Conservation (phyloP, 768 basidiomycete genomes). For the Russula sp. region DNA sequence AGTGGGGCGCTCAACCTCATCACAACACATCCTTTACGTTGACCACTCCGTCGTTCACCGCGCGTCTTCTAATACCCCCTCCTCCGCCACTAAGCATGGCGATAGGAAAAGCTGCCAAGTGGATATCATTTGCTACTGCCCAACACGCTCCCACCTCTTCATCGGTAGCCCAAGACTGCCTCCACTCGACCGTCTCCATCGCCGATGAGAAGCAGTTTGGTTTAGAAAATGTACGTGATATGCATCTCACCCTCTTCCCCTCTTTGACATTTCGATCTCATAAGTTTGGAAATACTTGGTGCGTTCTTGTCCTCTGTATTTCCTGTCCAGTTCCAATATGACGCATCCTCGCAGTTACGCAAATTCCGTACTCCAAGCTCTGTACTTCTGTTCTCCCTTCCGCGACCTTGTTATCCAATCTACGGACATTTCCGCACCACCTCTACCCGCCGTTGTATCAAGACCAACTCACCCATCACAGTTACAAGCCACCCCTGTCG, state of each 20-base stretch:
- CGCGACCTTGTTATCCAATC: conserved; percentile 81
- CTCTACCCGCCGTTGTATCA: conserved; percentile 30
- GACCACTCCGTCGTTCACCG: not conserved
- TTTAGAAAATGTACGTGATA: conserved; percentile 80
- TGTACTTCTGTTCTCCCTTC: conserved; percentile 94
- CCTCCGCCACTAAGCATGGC: conserved; percentile 15
- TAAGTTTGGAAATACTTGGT: conserved; percentile 98
- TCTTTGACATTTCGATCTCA: conserved; percentile 3
- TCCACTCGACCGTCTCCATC: conserved; percentile 33
- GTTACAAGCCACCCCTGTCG: conserved; percentile 33
- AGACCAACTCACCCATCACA: conserved; percentile 27
- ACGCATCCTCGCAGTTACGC: conserved; percentile 60
- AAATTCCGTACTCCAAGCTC: conserved; percentile 96
- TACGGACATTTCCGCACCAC: conserved; percentile 44
- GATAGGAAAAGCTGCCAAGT: conserved; percentile 23
- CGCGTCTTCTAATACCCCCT: not conserved
- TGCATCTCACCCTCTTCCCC: conserved; percentile 23
- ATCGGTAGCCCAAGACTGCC: not conserved
- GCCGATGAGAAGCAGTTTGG: conserved; percentile 88
- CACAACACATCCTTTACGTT: conserved; percentile 1
- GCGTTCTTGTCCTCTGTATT: conserved; percentile 21
- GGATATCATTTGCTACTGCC: conserved; percentile 20
- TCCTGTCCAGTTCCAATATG: not conserved
- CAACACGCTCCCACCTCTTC: conserved; percentile 16
- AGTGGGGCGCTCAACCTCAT: not conserved